These are phyloP conservation scores for Rosa multiflora DNA, from an alignment of 306 rosid species.

Conservation along the genomic window DNA sequence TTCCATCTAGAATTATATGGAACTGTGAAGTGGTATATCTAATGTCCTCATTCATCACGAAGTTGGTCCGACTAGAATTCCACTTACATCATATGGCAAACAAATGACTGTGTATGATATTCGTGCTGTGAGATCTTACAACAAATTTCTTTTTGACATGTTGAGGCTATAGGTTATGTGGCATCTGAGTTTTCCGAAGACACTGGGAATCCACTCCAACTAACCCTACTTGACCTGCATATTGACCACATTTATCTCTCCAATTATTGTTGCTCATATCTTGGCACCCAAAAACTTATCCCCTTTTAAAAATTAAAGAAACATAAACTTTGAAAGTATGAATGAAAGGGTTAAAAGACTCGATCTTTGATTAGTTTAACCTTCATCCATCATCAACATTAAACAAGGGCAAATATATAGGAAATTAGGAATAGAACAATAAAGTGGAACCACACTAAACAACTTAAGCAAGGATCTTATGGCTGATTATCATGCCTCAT, in stretches of 20 bases:
- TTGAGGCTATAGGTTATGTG: neutral
- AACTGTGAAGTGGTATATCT: neutral
- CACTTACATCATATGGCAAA: neutral
- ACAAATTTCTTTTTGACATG: neutral
- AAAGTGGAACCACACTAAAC: neutral
- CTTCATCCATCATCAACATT: neutral
- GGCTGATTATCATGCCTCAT: neutral
- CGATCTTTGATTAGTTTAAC: neutral
- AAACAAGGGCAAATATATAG: neutral
- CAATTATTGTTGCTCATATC: neutral
- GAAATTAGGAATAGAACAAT: neutral
- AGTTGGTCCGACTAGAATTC: conserved; percentile 13
- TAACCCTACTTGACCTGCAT: neutral
- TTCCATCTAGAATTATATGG: neutral
- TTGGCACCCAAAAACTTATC: neutral
- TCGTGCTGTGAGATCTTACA: neutral
- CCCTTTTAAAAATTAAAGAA: no score
- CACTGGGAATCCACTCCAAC: conserved; percentile 3
- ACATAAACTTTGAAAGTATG: neutral
- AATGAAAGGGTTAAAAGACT: neutral
- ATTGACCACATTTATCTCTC: neutral
- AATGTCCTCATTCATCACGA: neutral
- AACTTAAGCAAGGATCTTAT: neutral
- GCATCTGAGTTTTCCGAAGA: neutral
- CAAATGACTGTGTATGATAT: neutral